phyloP scores from a whole-genome alignment of 2,329 filamentous ascomycete species.

The Achaetomium macrosporum region DNA sequence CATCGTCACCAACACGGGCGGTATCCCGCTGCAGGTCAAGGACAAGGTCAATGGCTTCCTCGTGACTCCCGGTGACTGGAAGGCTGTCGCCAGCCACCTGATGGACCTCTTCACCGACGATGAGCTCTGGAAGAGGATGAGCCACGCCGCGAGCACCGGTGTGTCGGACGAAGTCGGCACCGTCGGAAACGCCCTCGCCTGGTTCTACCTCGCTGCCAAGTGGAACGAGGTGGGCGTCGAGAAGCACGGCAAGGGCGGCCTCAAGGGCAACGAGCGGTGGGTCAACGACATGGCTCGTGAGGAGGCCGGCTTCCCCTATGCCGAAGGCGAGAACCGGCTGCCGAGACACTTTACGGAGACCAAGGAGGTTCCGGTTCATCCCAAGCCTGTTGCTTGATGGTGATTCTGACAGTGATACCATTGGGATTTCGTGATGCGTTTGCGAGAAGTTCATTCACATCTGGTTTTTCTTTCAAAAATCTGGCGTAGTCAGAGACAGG shows the following conservation, averaged over 20 bases:
- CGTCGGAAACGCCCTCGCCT: conserved; percentile 68
- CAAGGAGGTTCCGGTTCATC: conserved; percentile 19
- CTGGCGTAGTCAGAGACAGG: too few species aligned
- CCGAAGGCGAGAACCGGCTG: conserved; percentile 54
- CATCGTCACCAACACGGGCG: conserved; percentile 70
- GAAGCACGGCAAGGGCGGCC: conserved; percentile 33
- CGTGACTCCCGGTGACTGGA: conserved; percentile 64
- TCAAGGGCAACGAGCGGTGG: conserved; percentile 59
- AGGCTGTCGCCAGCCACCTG: conserved; percentile 62
- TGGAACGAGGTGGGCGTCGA: conserved; percentile 51
- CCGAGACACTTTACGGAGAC: conserved; percentile 41
- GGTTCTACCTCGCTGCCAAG: conserved; percentile 71
- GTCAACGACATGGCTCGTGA: conserved; percentile 69
- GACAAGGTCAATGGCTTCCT: conserved; percentile 67
- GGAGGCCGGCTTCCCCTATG: conserved; percentile 55
- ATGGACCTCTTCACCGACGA: conserved; percentile 60
- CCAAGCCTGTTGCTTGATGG: conserved; percentile 4
- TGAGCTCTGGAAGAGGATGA: conserved; percentile 61
- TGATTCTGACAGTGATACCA: background rate
- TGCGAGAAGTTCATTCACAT: too few species aligned
- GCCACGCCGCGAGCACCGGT: conserved; percentile 53
- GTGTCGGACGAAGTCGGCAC: conserved; percentile 80
- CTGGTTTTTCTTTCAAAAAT: too few species aligned
- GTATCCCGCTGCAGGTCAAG: conserved; percentile 73
- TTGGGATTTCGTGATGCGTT: too few species aligned